Conservation (phyloP, 2,329 filamentous ascomycete species). For the Cryphonectria naterciae region DNA sequence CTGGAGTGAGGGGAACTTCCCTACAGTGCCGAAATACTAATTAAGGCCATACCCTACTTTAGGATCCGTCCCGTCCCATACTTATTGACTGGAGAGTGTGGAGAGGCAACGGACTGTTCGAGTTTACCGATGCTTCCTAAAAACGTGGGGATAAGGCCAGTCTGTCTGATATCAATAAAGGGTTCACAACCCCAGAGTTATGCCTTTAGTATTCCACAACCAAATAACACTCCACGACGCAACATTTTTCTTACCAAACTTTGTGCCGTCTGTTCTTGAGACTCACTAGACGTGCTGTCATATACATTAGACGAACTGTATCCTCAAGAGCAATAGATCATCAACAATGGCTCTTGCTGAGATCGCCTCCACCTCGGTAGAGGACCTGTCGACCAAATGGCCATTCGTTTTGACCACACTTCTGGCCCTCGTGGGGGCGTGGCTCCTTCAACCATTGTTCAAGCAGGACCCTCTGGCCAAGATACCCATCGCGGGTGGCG, state of each 20-base stretch:
- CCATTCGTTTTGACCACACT: conserved; percentile 19
- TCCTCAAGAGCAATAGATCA: background rate
- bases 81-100: background rate
- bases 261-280: background rate
- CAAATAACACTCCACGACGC: background rate
- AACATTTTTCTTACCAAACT: background rate
- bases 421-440: conserved; percentile 19
- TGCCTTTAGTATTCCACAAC: background rate
- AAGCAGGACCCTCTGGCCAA: conserved; percentile 30
- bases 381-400: conserved; percentile 20
- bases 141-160: background rate
- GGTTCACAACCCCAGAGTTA: background rate
- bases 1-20: background rate
- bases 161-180: background rate
- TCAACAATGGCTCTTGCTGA: conserved; percentile 15
- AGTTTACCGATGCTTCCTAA: background rate
- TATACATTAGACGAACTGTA: background rate
- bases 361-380: conserved; percentile 6
- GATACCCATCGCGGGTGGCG: conserved; percentile 36
- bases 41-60: background rate
- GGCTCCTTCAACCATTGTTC: conserved; percentile 22
- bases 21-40: background rate
- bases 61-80: background rate
- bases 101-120: background rate
- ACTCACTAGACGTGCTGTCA: background rate